These are phyloP conservation scores for Aspergillus pseudotamarii DNA, from an alignment of 2,329 filamentous ascomycete species.

Conservation along the genomic window DNA sequence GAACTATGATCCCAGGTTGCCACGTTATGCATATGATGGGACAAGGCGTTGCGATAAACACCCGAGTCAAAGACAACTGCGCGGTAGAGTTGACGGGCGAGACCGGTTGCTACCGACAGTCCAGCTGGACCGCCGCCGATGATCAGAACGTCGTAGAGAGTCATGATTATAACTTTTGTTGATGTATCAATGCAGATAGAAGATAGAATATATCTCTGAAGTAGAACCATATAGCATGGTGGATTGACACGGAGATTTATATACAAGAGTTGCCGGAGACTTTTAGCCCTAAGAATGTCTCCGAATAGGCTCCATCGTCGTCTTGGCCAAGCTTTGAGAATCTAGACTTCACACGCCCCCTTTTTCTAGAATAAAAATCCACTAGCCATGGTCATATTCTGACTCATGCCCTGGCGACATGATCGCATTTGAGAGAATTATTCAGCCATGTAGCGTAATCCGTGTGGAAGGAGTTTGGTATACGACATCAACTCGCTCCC, in stretches of 20 bases:
- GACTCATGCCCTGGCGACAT: background rate
- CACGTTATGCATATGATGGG: slow-evolving; percentile 52
- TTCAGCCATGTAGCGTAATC: background rate
- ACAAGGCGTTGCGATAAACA: slow-evolving; percentile 47
- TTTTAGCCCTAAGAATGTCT: background rate
- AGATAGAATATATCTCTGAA: background rate
- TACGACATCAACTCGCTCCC: background rate
- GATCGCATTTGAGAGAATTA: background rate
- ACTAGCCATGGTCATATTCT: background rate
- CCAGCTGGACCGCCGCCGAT: slow-evolving; percentile 51
- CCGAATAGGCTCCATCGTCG: background rate
- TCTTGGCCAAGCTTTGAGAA: background rate
- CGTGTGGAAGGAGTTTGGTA: background rate
- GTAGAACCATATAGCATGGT: background rate
- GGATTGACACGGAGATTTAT: background rate
- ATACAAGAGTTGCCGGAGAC: background rate
- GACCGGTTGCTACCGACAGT: slow-evolving; percentile 36
- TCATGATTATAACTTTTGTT: background rate
- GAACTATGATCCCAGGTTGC: slow-evolving; percentile 41
- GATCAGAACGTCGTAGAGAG: slow-evolving; percentile 22
- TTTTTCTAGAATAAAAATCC: background rate
- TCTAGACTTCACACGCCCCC: background rate
- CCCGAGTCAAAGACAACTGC: slow-evolving; percentile 49
- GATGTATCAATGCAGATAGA: background rate
- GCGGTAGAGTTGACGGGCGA: slow-evolving; percentile 44